Evolutionary conservation across 208 protist species (phyloP), one percentile per base, ranked within the genome.

Genomic region (Leishmania aethiopica): DNA sequence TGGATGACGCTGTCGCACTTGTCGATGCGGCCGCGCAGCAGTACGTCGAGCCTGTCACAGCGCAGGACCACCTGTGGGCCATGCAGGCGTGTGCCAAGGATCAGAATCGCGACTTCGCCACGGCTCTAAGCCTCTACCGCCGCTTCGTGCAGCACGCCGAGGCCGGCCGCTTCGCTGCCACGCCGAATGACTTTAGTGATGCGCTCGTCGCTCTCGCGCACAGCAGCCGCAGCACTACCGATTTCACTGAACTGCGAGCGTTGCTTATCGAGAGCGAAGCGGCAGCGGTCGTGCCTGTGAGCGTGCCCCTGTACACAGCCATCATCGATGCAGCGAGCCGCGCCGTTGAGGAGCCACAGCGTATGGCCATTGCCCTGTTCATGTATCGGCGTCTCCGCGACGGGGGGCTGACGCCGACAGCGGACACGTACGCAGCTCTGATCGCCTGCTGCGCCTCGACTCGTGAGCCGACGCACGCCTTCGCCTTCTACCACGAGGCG

Each of bases 401-500:
- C 77, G 89, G 86, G 3, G 69, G 70, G 7, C 78, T 96, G 69
- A 75, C 79, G 3, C 92, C 88, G 49, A 91, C 73, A 10, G 66
- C 84, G 15, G 87, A 94, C 42, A 96, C 92, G 57, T 97, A 97
- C 83, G 89, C 91, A 7, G 94, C 92, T 17, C 87, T 97, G 49
- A 95, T 97, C 45, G 90, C 90, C 13, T 95, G 91, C 79, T 93
- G 89, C 77, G 92, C 93, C 71, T 86, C 88, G 25, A 86, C 77
- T 25, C 79, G 83, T 25, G 94, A 96, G 81, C 92, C 95, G 69
- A 95, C 89, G 57, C 92, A 92, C 22, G 91, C 92, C 75, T 96
- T 97, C 81, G 93, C 92, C 22, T 94, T 97, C 80, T 96, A 95
- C 74, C 94, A 96, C 70, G 94, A 97, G 76, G 93, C 94, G 1